Conservation (phyloP, 495 filamentous ascomycete species). For the Hypoxylon lienhwacheense region DNA sequence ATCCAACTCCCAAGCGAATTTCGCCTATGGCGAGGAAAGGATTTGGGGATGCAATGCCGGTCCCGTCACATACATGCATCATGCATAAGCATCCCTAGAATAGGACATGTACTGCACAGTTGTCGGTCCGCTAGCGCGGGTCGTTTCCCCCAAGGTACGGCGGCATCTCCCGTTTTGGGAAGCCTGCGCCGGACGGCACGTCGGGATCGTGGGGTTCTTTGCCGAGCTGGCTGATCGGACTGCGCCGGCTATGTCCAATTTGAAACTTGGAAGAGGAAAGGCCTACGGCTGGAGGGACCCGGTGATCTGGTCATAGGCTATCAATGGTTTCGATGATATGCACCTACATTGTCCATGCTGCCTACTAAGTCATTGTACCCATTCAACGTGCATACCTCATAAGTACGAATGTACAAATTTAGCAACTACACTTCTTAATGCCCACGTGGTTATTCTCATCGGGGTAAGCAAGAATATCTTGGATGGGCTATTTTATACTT, state of each 20-base stretch:
- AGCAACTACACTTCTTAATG: background rate
- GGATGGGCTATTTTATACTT: no score
- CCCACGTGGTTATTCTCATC: constrained; percentile 13
- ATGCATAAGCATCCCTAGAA: constrained; percentile 13
- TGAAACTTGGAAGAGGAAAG: constrained; percentile 3
- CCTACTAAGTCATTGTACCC: background rate
- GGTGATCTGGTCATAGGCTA: constrained; percentile 20
- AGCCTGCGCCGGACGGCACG: constrained; percentile 25
- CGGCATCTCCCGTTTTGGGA: constrained; percentile 25
- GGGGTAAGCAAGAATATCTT: background rate
- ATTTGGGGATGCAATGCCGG: background rate
- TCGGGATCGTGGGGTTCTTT: constrained; percentile 28
- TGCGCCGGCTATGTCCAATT: constrained; percentile 14
- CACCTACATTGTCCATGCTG: constrained; percentile 1
- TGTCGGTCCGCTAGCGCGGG: constrained; percentile 14
- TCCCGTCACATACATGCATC: constrained; percentile 6
- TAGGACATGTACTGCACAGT: constrained; percentile 12
- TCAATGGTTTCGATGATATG: constrained; percentile 8
- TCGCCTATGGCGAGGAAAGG: constrained; percentile 10
- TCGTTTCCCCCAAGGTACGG: constrained; percentile 8
- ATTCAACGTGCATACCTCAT: background rate
- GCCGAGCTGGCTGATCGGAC: constrained; percentile 19
- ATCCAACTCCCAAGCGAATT: background rate
- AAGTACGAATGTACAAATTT: no score
- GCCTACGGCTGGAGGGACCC: constrained; percentile 10